A percentile compares a stretch with the other conserved stretches of the same genome.
Evolutionary conservation across 495 filamentous ascomycete genomes (phyloP).

Genomic region (Durotheca rogersii): DNA sequence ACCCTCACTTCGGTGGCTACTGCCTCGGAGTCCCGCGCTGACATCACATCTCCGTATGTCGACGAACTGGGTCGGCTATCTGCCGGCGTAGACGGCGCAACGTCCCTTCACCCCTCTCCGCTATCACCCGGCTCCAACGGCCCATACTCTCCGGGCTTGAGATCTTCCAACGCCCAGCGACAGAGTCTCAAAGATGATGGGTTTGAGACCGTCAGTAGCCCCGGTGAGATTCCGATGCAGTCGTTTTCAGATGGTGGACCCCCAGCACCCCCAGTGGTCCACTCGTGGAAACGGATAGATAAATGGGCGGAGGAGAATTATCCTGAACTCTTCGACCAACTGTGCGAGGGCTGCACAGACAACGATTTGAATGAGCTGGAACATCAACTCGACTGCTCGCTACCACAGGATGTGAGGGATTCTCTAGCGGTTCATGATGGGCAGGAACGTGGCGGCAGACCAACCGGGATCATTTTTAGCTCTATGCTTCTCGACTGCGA

Average conservation of each 20-base stretch:
- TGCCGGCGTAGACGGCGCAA: constrained; percentile 49
- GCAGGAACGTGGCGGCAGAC: constrained; percentile 87
- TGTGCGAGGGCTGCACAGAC: constrained; percentile 83
- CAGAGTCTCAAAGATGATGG: constrained; percentile 58
- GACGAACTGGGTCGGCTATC: constrained; percentile 64
- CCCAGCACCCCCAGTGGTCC: constrained; percentile 79
- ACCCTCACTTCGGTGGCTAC: constrained; percentile 77
- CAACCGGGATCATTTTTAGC: constrained; percentile 90
- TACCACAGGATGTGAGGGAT: constrained; percentile 91
- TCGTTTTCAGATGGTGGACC: constrained; percentile 89
- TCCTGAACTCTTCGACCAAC: constrained; percentile 87
- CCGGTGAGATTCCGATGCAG: constrained; percentile 93
- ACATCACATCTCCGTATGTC: constrained; percentile 70
- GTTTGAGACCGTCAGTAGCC: constrained; percentile 63
- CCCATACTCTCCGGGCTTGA: constrained; percentile 89
- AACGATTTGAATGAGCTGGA: constrained; percentile 98
- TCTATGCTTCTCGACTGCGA: constrained; percentile 97
- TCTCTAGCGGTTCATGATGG: constrained; percentile 90
- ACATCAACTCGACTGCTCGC: constrained; percentile 90
- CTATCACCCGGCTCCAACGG: constrained; percentile 62
- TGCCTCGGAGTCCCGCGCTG: constrained; percentile 72
- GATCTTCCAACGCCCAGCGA: constrained; percentile 65
- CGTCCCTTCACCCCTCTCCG: constrained; percentile 56
- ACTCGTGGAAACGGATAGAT: constrained; percentile 94
- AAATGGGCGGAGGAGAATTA: constrained; percentile 93